These are phyloP conservation scores for Gaertneriomyces semiglobifer DNA, from an alignment of 192 early-diverging fungal genomes.

Conservation along the genomic window DNA sequence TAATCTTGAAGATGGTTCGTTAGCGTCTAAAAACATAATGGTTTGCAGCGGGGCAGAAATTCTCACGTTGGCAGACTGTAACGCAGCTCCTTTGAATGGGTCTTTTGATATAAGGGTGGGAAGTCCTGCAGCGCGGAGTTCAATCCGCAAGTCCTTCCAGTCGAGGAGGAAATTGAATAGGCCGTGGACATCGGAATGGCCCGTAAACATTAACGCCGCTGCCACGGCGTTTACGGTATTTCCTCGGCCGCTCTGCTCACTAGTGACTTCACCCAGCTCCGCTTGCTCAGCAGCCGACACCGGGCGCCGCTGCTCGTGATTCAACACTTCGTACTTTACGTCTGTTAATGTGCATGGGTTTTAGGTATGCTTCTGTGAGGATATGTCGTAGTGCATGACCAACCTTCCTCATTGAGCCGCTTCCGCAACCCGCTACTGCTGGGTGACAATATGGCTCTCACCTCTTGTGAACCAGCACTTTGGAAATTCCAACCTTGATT, in stretches of 20 bases:
- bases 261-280: not conserved
- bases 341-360: no score
- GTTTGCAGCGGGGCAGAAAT: not conserved
- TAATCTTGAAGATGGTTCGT: slow-evolving; percentile 13
- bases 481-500: not conserved
- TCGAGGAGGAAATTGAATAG: slow-evolving; percentile 21
- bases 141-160: slow-evolving; percentile 26
- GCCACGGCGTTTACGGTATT: not conserved
- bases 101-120: slow-evolving; percentile 11
- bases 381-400: not conserved
- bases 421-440: slow-evolving; percentile 17
- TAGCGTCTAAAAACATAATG: not conserved
- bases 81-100: slow-evolving; percentile 16
- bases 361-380: no score
- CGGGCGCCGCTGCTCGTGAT: not conserved
- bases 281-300: not conserved
- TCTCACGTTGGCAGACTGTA: slow-evolving; percentile 21
- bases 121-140: slow-evolving; percentile 12
- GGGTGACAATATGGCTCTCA: slow-evolving; percentile 15
- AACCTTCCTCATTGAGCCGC: slow-evolving; percentile 19
- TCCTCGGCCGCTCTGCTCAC: no score
- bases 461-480: no score
- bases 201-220: slow-evolving; percentile 7
- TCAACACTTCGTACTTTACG: no score
- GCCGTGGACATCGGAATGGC: slow-evolving; percentile 3